These are phyloP conservation scores for Paecilomyces formosus DNA, from an alignment of 2,329 filamentous ascomycete species.

Conservation along the genomic window DNA sequence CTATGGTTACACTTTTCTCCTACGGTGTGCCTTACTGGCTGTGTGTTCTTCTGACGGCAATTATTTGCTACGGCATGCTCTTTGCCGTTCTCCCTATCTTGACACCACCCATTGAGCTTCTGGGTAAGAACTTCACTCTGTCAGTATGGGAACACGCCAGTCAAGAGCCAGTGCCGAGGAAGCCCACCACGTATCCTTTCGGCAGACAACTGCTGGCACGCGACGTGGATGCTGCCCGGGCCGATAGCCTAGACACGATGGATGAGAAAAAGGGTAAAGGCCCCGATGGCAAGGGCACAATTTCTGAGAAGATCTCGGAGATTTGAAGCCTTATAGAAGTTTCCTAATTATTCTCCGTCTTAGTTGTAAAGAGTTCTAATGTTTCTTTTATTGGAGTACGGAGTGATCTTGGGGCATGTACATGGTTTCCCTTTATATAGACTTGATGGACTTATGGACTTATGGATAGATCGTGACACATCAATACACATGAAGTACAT, in stretches of 20 bases:
- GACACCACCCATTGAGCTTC: slow-evolving; percentile 13
- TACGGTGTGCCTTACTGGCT: slow-evolving; percentile 18
- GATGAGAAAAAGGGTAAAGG: neutral
- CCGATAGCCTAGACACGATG: neutral
- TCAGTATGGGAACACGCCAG: slow-evolving; percentile 9
- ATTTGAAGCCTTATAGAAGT: neutral
- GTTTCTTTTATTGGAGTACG: neutral
- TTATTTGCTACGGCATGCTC: slow-evolving; percentile 11
- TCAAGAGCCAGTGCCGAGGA: slow-evolving; percentile 6
- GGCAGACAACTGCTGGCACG: slow-evolving; percentile 4
- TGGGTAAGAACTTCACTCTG: slow-evolving; percentile 9
- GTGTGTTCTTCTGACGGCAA: slow-evolving; percentile 10
- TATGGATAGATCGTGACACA: neutral
- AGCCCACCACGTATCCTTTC: slow-evolving; percentile 10
- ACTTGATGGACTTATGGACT: neutral
- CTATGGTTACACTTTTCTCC: slow-evolving; percentile 11
- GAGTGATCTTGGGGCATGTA: neutral
- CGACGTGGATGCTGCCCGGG: neutral
- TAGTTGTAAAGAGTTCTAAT: neutral
- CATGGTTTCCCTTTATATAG: neutral
- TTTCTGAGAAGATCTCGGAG: neutral
- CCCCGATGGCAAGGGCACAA: neutral
- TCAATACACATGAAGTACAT: neutral
- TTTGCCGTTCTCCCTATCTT: slow-evolving; percentile 12
- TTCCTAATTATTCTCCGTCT: neutral